phyloP scores from a whole-genome alignment of 2,329 filamentous ascomycete genomes.

The Claviceps pazoutovae region DNA sequence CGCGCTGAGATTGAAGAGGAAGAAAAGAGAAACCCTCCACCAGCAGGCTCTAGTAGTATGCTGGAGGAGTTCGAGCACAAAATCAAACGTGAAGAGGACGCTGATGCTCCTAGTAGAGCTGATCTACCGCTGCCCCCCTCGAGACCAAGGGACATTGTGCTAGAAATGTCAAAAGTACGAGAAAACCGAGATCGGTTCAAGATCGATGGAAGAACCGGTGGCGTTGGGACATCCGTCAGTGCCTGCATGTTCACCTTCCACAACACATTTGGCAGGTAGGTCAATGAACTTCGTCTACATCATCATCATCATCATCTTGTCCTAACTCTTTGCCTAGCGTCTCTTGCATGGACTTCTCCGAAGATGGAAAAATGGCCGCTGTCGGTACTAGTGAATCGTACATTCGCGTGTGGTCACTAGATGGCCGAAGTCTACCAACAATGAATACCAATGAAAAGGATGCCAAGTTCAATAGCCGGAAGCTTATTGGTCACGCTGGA shows the following conservation, averaged over 20 bases:
- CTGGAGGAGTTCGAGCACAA: constrained; percentile 79
- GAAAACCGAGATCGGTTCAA: constrained; percentile 87
- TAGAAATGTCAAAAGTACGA: constrained; percentile 87
- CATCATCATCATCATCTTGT: neutral
- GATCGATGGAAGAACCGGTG: constrained; percentile 72
- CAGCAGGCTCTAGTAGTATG: constrained; percentile 55
- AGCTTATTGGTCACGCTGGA: constrained; percentile 79
- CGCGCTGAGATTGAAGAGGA: constrained; percentile 77
- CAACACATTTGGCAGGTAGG: constrained; percentile 81
- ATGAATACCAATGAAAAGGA: constrained; percentile 45
- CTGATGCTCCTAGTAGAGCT: constrained; percentile 64
- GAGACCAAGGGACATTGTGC: constrained; percentile 74
- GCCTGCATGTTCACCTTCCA: constrained; percentile 98
- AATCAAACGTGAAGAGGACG: constrained; percentile 78
- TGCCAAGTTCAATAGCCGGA: constrained; percentile 45
- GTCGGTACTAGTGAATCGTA: constrained; percentile 89
- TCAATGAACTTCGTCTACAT: constrained; percentile 3
- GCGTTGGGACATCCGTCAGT: constrained; percentile 69
- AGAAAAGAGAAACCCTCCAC: constrained; percentile 62
- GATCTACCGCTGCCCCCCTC: constrained; percentile 81
- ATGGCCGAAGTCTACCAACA: constrained; percentile 67
- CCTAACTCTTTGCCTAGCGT: constrained; percentile 38
- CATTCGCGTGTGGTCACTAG: constrained; percentile 84
- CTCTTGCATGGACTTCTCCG: constrained; percentile 90
- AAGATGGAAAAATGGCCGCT: constrained; percentile 75